Conservation (phyloP, 495 filamentous ascomycete species). For the Cercophora newfieldiana region DNA sequence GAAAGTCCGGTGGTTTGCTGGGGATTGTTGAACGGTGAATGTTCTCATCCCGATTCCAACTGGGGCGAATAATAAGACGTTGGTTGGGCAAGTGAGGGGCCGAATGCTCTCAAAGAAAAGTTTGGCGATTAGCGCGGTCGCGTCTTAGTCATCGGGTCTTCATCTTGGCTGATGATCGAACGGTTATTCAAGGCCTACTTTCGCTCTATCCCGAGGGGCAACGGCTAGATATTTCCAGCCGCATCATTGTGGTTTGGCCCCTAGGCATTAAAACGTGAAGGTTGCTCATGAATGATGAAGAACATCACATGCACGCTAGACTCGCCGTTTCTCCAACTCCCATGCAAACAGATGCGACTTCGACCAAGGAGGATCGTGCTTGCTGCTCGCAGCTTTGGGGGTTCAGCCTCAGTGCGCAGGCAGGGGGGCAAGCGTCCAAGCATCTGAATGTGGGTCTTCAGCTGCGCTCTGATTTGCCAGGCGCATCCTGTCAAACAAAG, state of each 20-base stretch:
- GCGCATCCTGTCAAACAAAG: neutral
- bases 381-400: neutral
- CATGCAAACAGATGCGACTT: neutral
- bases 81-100: neutral
- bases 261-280: too few species aligned
- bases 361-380: neutral
- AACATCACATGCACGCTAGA: neutral
- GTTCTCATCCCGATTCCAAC: slow-evolving; percentile 5
- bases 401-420: slow-evolving; percentile 16
- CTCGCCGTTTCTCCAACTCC: neutral
- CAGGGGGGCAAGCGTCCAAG: neutral
- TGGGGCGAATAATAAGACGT: neutral
- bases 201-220: neutral
- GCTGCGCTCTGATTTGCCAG: neutral
- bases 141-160: slow-evolving; percentile 21
- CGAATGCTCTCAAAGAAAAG: slow-evolving; percentile 17
- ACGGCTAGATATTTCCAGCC: too few species aligned
- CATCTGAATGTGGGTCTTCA: slow-evolving; percentile 2
- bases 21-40: neutral
- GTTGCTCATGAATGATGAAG: neutral
- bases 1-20: neutral
- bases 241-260: too few species aligned
- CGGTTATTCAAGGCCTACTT: slow-evolving; percentile 19
- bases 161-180: too few species aligned
- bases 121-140: slow-evolving; percentile 21